Conservation (phyloP, 345 rosid genomes). For the sweet orange (Citrus sinensis) region DNA sequence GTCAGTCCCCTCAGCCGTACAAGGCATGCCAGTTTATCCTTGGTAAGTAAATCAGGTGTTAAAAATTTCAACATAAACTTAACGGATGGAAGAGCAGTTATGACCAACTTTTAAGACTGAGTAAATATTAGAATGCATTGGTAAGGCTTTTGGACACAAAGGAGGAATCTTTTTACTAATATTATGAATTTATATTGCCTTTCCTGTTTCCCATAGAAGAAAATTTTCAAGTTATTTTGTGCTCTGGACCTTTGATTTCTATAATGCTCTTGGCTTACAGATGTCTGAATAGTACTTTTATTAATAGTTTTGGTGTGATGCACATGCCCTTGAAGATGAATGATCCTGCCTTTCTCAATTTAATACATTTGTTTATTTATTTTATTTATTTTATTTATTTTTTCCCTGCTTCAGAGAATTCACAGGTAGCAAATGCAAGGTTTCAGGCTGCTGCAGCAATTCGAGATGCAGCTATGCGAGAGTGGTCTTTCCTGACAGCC, state of each 20-base stretch:
- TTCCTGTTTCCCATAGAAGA: not conserved
- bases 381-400: too few relatives aligned
- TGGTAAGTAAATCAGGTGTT: conserved; percentile 43
- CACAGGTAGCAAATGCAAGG: conserved; percentile 89
- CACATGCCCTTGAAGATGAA: conserved; percentile 2
- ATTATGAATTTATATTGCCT: not conserved
- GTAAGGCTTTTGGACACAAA: not conserved
- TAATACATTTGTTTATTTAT: not conserved
- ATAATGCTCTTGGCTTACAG: not conserved
- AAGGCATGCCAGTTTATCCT: conserved; percentile 82
- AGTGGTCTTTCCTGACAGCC: conserved; percentile 75
- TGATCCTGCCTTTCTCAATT: conserved; percentile 7
- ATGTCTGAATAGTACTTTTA: not conserved
- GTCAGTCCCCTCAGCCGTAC: conserved; percentile 85
- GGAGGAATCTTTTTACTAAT: not conserved
- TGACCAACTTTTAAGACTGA: not conserved
- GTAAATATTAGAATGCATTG: not conserved
- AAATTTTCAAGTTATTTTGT: not conserved
- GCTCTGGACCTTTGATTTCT: not conserved
- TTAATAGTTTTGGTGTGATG: not conserved
- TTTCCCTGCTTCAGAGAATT: conserved; percentile 57
- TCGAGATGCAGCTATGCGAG: conserved; percentile 93
- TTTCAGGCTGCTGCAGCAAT: conserved; percentile 97
- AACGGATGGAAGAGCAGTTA: not conserved
- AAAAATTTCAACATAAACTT: not conserved